Evolutionary conservation across 805 yeast genomes (phyloP).

Genomic region (Candida suzukii): DNA sequence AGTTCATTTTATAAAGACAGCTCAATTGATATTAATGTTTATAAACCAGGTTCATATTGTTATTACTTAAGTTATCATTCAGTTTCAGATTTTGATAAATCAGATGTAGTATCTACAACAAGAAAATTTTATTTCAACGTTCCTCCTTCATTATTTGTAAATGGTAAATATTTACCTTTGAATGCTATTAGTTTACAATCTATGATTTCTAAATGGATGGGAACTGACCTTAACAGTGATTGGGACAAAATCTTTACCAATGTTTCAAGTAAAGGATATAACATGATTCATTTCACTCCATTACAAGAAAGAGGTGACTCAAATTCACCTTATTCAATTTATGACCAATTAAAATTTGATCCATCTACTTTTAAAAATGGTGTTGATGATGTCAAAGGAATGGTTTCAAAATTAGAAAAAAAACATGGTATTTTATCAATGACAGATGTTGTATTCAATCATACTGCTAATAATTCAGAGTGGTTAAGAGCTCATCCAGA

Average conservation of each 20-base stretch:
- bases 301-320: slow-evolving; percentile 84
- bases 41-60: slow-evolving; percentile 71
- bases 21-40: slow-evolving; percentile 52
- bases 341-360: slow-evolving; percentile 78
- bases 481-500: slow-evolving; percentile 90
- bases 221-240: slow-evolving; percentile 37
- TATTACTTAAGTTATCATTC: slow-evolving; percentile 58
- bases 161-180: slow-evolving; percentile 53
- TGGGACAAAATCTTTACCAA: slow-evolving; percentile 66
- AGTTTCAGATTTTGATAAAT: slow-evolving; percentile 18
- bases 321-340: slow-evolving; percentile 88
- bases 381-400: slow-evolving; percentile 42
- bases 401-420: slow-evolving; percentile 43
- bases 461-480: slow-evolving; percentile 82
- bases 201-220: slow-evolving; percentile 89
- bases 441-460: slow-evolving; percentile 92
- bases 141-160: slow-evolving; percentile 64
- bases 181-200: slow-evolving; percentile 79
- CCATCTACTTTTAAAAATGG: slow-evolving; percentile 49
- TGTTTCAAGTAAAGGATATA: slow-evolving; percentile 73
- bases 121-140: slow-evolving; percentile 67
- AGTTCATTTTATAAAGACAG: slow-evolving; percentile 62
- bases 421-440: slow-evolving; percentile 62
- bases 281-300: slow-evolving; percentile 96
- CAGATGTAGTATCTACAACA: slow-evolving; percentile 35